Evolutionary conservation across 441 rosid genomes (phyloP), one percentile per base, ranked within the genome.

Genomic region (Hypseocharis bilobata): DNA sequence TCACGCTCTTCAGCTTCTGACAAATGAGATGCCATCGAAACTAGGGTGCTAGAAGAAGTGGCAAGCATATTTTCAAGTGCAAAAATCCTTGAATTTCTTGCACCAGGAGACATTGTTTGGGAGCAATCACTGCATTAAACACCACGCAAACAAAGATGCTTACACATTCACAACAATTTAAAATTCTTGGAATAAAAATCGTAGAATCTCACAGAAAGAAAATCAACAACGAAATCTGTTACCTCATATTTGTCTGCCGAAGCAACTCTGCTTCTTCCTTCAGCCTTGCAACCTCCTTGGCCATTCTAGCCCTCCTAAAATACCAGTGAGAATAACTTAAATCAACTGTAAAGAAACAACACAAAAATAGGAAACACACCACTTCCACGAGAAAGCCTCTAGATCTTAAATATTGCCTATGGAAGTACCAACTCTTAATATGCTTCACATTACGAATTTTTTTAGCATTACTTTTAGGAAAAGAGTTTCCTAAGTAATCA

Each of bases 1-100:
- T 86, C 97, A 17, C 93, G 83, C 72, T 93, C 98, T 81, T 93
- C 98, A 59, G 97, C 98, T 82, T 91, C 98, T 27, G 98, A 93
- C 63, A 93, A 73, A 4, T 93, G 99, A 19, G 99, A 87, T 69
- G 99, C 97, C 99, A 93, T 93, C 47, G 96, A 82, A 64, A 93
- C 97, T 62, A 93, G 56, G 38, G 96, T 80, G 75, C 83, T 84
- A 70, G 99, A 91, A 51, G 99, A 85, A 65, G 95, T 77, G 20
- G 88, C 81, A 64, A 91, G 97, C 99, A 93, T 93, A 76, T 87
- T 93, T 80, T 93, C 96, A 63, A 93, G 86, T 16, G 97, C 96
- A 82, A 83, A 91, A 67, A 87, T 86, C 68, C 99, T 87, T 2
- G 99, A 93, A 71, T 88, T 88, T 79, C 97, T 80, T 62, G 97